Percentiles rank a stretch among this genome's conserved stretches.
Conservation (phyloP, 2,329 filamentous ascomycete species). For the Aspergillus calidoustus region DNA sequence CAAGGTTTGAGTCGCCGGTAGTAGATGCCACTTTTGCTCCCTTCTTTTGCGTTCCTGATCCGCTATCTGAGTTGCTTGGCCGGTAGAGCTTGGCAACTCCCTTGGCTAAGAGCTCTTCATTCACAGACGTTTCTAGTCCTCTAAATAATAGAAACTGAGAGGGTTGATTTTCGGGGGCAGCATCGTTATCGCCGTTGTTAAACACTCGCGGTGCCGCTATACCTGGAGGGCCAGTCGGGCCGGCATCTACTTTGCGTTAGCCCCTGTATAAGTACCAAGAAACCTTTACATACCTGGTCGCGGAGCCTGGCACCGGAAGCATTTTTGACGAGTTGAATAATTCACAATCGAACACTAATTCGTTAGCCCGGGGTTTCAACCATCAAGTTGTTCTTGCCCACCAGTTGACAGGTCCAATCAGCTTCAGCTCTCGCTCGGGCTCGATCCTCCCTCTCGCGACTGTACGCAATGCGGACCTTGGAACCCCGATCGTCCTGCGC, state of each 20-base stretch:
- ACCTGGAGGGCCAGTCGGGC: conserved; percentile 39
- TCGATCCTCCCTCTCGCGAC: conserved; percentile 58
- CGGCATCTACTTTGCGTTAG: conserved; percentile 30
- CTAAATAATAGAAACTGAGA: conserved; percentile 79
- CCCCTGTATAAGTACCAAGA: background rate
- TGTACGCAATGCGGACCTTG: conserved; percentile 57
- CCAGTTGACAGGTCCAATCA: conserved; percentile 62
- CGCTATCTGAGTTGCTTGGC: conserved; percentile 44
- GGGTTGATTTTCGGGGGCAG: conserved; percentile 59
- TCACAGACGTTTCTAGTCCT: conserved; percentile 70
- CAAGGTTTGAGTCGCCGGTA: conserved; percentile 64
- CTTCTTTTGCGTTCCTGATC: conserved; percentile 48
- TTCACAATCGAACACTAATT: conserved; percentile 60
- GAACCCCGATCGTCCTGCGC: conserved; percentile 46
- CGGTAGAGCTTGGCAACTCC: conserved; percentile 77
- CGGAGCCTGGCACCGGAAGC: conserved; percentile 63
- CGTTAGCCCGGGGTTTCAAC: background rate
- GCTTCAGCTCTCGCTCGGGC: conserved; percentile 53
- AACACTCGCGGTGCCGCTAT: conserved; percentile 49
- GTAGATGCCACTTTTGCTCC: conserved; percentile 59
- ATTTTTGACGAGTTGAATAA: conserved; percentile 59
- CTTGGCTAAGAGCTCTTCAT: conserved; percentile 72
- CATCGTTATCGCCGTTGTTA: conserved; percentile 61
- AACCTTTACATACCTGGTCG: conserved; percentile 52
- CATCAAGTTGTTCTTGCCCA: conserved; percentile 32